Conservation (phyloP, 345 rosid genomes). For the thale cress (Arabidopsis thaliana) region DNA sequence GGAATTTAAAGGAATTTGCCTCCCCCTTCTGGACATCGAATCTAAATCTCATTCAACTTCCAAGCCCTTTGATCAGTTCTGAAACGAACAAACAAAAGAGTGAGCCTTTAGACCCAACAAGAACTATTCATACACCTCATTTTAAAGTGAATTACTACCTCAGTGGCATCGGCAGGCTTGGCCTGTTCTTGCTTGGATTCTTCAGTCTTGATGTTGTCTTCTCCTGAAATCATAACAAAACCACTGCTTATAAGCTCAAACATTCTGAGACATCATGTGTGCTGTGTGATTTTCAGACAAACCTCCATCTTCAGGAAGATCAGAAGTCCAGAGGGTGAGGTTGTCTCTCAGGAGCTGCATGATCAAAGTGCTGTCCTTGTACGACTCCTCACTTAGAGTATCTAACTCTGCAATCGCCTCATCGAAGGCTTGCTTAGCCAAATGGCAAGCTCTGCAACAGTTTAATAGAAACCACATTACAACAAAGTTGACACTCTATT, state of each 20-base stretch:
- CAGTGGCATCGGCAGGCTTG: slow-evolving; percentile 60
- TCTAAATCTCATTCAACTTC: slow-evolving; percentile 35
- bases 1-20: slow-evolving; percentile 23
- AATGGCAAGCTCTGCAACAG: slow-evolving; percentile 86
- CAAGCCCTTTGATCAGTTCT: slow-evolving; percentile 42
- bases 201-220: slow-evolving; percentile 71
- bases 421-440: slow-evolving; percentile 98
- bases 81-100: slow-evolving; percentile 16
- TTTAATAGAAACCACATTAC: slow-evolving; percentile 18
- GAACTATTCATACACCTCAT: not conserved
- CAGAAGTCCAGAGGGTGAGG: slow-evolving; percentile 99
- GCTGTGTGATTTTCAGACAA: slow-evolving; percentile 18
- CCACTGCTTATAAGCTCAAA: not conserved
- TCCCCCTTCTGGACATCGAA: slow-evolving; percentile 33
- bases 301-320: slow-evolving; percentile 99
- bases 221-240: slow-evolving; percentile 58
- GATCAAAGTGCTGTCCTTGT: slow-evolving; percentile 97
- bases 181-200: slow-evolving; percentile 63
- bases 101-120: slow-evolving; percentile 4
- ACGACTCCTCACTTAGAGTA: slow-evolving; percentile 94
- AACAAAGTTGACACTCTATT: slow-evolving; percentile 20
- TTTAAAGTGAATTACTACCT: slow-evolving; percentile 46
- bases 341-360: slow-evolving; percentile 99
- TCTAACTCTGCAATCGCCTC: slow-evolving; percentile 98
- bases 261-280: not conserved